Conservation (phyloP, 1,139 yeast species). For the Suhomyces bokatorum region DNA sequence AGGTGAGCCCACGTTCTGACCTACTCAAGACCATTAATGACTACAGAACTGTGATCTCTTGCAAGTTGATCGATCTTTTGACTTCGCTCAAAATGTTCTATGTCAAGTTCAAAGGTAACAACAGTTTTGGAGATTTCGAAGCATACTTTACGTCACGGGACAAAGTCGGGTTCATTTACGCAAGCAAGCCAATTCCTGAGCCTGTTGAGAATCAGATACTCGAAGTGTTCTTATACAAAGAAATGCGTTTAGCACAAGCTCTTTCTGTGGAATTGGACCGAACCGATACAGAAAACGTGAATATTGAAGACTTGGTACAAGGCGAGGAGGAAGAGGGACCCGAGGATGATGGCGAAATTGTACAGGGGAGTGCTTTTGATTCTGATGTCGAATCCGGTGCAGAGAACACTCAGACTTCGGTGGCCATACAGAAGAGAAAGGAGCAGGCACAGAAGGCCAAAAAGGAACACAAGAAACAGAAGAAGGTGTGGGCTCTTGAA, state of each 20-base stretch:
- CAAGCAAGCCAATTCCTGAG: constrained; percentile 19
- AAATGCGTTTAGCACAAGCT: constrained; percentile 29
- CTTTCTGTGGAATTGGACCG: constrained; percentile 49
- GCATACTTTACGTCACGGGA: constrained; percentile 25
- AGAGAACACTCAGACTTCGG: constrained; percentile 12
- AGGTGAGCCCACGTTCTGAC: not conserved
- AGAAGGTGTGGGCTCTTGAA: constrained; percentile 37
- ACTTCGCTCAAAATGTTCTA: constrained; percentile 37
- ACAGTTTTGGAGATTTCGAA: constrained; percentile 30
- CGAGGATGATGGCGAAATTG: constrained; percentile 12
- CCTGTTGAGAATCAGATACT: constrained; percentile 28
- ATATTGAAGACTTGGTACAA: constrained; percentile 39
- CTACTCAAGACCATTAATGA: constrained; percentile 21
- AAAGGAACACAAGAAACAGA: constrained; percentile 14
- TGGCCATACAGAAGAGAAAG: constrained; percentile 9
- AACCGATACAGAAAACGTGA: constrained; percentile 58
- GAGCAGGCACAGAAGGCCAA: constrained; percentile 12
- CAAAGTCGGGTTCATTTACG: constrained; percentile 14
- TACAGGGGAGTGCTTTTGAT: constrained; percentile 19
- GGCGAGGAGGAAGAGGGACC: constrained; percentile 15
- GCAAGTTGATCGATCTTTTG: constrained; percentile 34
- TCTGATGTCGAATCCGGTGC: constrained; percentile 23
- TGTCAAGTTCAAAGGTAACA: constrained; percentile 28
- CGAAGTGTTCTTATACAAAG: constrained; percentile 36
- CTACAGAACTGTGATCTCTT: constrained; percentile 27